Conservation (phyloP, 371 early-diverging fungal genomes). For the Mucor saturninus region DNA sequence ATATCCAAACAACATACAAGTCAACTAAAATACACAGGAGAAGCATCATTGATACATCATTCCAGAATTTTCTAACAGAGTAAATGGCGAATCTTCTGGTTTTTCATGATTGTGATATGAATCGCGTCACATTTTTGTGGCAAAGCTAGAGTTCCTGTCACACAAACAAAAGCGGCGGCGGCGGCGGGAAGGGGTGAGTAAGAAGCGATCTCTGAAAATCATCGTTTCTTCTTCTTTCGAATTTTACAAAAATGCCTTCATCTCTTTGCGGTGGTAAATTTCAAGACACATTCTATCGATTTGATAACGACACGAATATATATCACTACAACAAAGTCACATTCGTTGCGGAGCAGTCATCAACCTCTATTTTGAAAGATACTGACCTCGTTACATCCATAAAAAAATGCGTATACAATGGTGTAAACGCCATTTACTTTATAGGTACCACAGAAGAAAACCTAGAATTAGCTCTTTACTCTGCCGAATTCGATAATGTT, state of each 20-base stretch:
- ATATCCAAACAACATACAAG: too few species aligned
- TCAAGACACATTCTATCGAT: background rate
- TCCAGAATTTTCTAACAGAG: too few species aligned
- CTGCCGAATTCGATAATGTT: background rate
- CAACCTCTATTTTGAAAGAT: background rate
- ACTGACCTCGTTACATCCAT: background rate
- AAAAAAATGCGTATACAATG: background rate
- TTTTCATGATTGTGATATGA: too few species aligned
- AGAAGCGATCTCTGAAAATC: background rate
- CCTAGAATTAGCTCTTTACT: background rate
- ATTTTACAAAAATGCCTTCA: background rate
- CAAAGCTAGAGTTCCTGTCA: background rate
- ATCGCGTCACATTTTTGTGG: too few species aligned
- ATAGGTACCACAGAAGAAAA: background rate
- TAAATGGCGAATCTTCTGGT: too few species aligned
- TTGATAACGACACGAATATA: background rate
- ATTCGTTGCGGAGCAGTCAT: background rate
- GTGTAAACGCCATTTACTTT: background rate
- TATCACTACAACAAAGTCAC: background rate
- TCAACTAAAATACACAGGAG: too few species aligned
- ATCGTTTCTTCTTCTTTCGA: background rate
- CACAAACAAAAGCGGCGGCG: background rate
- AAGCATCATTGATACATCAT: too few species aligned
- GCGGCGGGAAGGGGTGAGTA: background rate
- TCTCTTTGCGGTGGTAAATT: background rate